Base-by-base conservation (phyloP, 2,329 filamentous ascomycete genomes). In the Cercospora sojina region DNA sequence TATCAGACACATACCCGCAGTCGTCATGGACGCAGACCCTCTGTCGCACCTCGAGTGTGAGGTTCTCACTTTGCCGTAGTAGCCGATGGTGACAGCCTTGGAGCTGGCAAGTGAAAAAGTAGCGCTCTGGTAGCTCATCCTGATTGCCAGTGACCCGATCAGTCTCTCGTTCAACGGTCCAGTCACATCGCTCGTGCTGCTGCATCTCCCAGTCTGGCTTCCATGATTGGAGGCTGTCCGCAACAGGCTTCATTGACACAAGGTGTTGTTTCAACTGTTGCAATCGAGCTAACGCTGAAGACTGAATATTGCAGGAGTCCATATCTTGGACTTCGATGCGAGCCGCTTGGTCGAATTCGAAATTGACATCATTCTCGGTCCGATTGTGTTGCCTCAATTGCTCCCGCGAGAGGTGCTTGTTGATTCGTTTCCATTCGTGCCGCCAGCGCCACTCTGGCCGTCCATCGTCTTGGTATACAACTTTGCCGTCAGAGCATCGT, bases 1-100 rank as follows among this genome's bases (percentile, higher is more conserved):
- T 66, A 12, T 64, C 63, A 7, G 68, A 67, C 8, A 70, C 65
- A 20, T 67, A 66, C 2, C 65, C 65, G 38, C 68, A 70, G 38
- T 64, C 64, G n/a, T 63, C 61, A n/a, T 70, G 68, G 4, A 70
- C 64, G 18, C 68, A 70, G 10, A 58, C 62, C 43, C 68, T 38
- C 58, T 65, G 60, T 27, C 53, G 65, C 23, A 67, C 56, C 9
- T 51, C 59, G 13, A 60, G 53, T 20, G 63, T 59, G 29, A 70
- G 65, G 20, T 62, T 67, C 27, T 67, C 64, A 23, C 66, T 65
- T 32, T 64, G 61, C 7, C 59, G 51, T 3, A 67, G 32, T 9
- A 70, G 55, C 16, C 63, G 64, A 6, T 65, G 65, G 41, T 70
- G 68, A 38, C 68, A 70, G 10, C 47, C 55, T 13, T 38, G 59